Evolutionary conservation across 345 rosid genomes (phyloP), one percentile per base, ranked within the genome.

Genomic region (Hibiscus tridactylites): DNA sequence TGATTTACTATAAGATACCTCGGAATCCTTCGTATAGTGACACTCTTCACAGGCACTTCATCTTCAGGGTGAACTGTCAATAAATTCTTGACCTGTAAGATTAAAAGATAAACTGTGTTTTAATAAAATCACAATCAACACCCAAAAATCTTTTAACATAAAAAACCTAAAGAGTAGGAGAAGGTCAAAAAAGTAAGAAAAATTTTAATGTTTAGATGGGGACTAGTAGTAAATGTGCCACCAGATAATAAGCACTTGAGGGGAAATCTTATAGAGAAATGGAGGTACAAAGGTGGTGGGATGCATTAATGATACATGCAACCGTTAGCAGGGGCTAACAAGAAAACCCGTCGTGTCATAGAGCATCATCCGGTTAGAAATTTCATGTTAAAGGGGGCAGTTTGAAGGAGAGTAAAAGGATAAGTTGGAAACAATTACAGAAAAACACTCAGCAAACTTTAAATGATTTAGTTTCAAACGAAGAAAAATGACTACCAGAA

Each of bases 11-110:
- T 15, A 78, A 76, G 17, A 42, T 78, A 92, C 99, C 97, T 95
- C 4, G 98, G 98, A 73, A 95, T 92, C 85, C 83, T 86, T 61
- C 99, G 85, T 71, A 95, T 84, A 0, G 99, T 92, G 65, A 95
- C 93, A 80, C 47, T 88, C 85, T 95, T 95, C 58, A 90, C 90
- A 3, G 98, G 94, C 28, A 82, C 78, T 77, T 88, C 86, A 37
- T 92, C 97, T 78, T 88, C 97, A 28, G 97, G 92, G 50, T 95
- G 90, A 71, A 89, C 75, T 46, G 97, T 88, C 75, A 95, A 80
- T 71, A 95, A 79, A 84, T 95, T 95, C 80, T 92, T 95, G 44
- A 79, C 96, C 99, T 95, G 28, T 64, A 76, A 65, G 24, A 56
- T 70, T 11, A 42, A 8, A 60, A 77, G 11, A 71, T 37, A 60